Percentiles rank a stretch among this genome's conserved stretches.
These are phyloP conservation scores for Solanum ossicruentum DNA, from an alignment of 257 asterid species.

Conservation along the genomic window DNA sequence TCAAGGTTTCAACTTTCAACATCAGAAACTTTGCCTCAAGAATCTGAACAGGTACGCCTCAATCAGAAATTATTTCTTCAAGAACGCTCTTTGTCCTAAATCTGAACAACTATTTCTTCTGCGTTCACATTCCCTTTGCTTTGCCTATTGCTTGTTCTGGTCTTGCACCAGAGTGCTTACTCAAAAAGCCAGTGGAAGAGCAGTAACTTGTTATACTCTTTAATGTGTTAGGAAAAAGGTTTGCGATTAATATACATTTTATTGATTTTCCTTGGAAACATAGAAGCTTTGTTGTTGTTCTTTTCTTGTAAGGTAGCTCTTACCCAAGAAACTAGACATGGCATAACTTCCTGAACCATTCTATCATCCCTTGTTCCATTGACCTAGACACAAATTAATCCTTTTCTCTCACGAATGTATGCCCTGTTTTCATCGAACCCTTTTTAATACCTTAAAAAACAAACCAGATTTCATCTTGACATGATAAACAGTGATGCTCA, in stretches of 20 bases:
- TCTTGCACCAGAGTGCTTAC: no score
- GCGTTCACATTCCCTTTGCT: no score
- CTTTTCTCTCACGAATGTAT: background rate
- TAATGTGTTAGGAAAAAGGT: background rate
- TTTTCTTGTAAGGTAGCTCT: background rate
- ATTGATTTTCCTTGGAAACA: background rate
- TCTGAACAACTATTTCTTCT: no score
- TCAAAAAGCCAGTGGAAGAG: no score
- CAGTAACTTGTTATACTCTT: background rate
- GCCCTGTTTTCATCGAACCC: no score
- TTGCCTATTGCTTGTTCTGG: no score
- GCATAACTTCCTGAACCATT: background rate
- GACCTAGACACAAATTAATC: background rate
- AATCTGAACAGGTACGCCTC: no score
- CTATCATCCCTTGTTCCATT: background rate
- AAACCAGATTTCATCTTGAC: background rate
- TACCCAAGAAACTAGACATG: background rate
- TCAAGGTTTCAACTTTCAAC: no score
- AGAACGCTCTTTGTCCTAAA: no score
- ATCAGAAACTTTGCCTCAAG: no score
- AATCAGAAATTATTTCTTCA: no score
- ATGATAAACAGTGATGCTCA: background rate
- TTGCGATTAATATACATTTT: background rate
- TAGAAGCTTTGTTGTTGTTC: background rate
- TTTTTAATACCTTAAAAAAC: background rate